Evolutionary conservation across 2,329 filamentous ascomycete genomes (phyloP).

Genomic region (Fusarium hainanense): DNA sequence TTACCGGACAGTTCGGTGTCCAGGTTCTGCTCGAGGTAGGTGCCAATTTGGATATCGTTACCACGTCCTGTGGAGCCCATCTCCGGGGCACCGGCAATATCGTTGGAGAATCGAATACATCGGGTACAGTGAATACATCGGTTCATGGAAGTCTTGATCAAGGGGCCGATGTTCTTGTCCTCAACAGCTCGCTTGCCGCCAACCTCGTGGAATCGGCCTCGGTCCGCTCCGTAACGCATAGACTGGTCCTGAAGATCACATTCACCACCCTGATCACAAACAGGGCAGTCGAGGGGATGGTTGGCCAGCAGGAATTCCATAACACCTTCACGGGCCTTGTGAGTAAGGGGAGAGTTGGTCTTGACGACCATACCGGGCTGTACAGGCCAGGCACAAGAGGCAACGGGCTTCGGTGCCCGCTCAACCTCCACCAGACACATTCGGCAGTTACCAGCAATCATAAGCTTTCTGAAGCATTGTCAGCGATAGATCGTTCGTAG

Average conservation of each 20-base stretch:
- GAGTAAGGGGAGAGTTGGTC: slow-evolving; percentile 93
- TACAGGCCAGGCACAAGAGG: slow-evolving; percentile 98
- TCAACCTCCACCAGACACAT: slow-evolving; percentile 99
- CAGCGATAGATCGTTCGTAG: slow-evolving; percentile 52
- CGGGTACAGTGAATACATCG: slow-evolving; percentile 99
- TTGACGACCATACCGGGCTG: slow-evolving; percentile 99
- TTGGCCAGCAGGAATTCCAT: slow-evolving; percentile 99
- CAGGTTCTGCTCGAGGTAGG: slow-evolving; percentile 93
- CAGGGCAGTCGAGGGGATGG: slow-evolving; percentile 94
- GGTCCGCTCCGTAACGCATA: slow-evolving; percentile 96
- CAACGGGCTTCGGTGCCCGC: slow-evolving; percentile 93
- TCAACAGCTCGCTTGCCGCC: slow-evolving; percentile 97
- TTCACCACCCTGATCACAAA: slow-evolving; percentile 99
- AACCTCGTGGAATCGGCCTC: slow-evolving; percentile 96
- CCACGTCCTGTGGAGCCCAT: slow-evolving; percentile 94
- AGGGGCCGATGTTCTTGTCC: slow-evolving; percentile 98
- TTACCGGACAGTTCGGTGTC: slow-evolving; percentile 97
- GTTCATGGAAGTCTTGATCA: slow-evolving; percentile 99
- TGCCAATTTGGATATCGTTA: slow-evolving; percentile 97
- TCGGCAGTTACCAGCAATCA: slow-evolving; percentile 99
- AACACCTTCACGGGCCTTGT: slow-evolving; percentile 98
- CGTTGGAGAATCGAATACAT: slow-evolving; percentile 97
- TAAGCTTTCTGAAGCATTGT: slow-evolving; percentile 79
- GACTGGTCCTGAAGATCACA: slow-evolving; percentile 99
- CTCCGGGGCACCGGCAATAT: slow-evolving; percentile 94